Conservation (phyloP, 1,139 yeast species). For the Insectozyma bohioensis region DNA sequence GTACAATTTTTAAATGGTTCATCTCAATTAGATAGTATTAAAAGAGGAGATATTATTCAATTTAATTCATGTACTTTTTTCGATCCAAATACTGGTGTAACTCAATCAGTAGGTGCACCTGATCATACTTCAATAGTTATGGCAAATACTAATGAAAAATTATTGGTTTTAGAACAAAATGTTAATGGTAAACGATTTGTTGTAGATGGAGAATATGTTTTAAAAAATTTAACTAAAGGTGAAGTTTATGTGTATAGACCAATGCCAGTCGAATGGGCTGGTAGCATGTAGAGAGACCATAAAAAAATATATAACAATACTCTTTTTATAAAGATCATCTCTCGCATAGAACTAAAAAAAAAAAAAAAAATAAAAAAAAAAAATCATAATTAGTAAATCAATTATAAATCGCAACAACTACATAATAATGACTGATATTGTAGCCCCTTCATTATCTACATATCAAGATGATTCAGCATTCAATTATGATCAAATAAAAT, state of each 20-base stretch:
- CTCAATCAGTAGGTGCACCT: slow-evolving; percentile 53
- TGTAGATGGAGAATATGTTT: slow-evolving; percentile 40
- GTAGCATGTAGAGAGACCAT: slow-evolving; percentile 14
- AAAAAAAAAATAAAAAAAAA: too few relatives aligned
- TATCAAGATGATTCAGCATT: slow-evolving; percentile 56
- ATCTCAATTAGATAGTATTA: slow-evolving; percentile 34
- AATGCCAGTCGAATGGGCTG: slow-evolving; percentile 55
- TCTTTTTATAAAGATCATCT: too few relatives aligned
- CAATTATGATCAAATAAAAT: slow-evolving; percentile 36
- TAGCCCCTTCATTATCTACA: slow-evolving; percentile 63
- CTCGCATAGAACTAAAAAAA: too few relatives aligned
- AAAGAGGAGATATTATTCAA: slow-evolving; percentile 45
- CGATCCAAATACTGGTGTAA: slow-evolving; percentile 25
- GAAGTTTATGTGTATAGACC: slow-evolving; percentile 55
- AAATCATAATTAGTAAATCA: too few relatives aligned
- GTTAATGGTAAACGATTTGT: slow-evolving; percentile 53
- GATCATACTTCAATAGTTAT: slow-evolving; percentile 67
- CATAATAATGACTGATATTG: slow-evolving; percentile 11
- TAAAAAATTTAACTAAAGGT: slow-evolving; percentile 49
- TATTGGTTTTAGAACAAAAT: slow-evolving; percentile 62
- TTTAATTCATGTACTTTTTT: slow-evolving; percentile 44
- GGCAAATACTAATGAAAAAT: slow-evolving; percentile 27
- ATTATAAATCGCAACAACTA: too few relatives aligned
- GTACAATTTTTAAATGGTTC: slow-evolving; percentile 17
- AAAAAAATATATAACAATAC: slow-evolving; percentile 1